Percentiles rank a stretch among this genome's conserved stretches.
phyloP scores from a whole-genome alignment of 1,284 basidiomycete species.

The Sutorius eximius region DNA sequence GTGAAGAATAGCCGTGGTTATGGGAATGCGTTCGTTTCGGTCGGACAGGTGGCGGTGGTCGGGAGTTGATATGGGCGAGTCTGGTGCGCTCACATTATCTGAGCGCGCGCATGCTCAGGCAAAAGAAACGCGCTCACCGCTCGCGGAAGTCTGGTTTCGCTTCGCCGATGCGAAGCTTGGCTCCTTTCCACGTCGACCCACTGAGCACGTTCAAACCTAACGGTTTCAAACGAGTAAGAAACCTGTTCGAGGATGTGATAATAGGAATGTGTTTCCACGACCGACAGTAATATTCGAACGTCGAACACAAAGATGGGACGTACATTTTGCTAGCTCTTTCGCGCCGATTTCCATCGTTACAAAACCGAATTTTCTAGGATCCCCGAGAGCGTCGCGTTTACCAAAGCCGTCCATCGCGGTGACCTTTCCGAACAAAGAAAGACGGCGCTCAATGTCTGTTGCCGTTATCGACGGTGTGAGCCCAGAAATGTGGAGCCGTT shows the following conservation, averaged over 20 bases:
- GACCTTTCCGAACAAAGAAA: slow-evolving; percentile 68
- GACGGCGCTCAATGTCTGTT: slow-evolving; percentile 56
- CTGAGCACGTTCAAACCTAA: slow-evolving; percentile 74
- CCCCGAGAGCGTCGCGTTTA: slow-evolving; percentile 58
- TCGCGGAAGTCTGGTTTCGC: slow-evolving; percentile 70
- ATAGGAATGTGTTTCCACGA: not conserved
- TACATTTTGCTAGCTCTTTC: slow-evolving; percentile 63
- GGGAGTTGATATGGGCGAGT: slow-evolving; percentile 33
- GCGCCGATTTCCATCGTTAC: slow-evolving; percentile 68
- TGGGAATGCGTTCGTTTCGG: slow-evolving; percentile 39
- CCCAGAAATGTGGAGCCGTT: slow-evolving; percentile 72
- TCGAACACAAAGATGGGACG: slow-evolving; percentile 27
- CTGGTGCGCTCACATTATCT: slow-evolving; percentile 8
- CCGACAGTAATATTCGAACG: not conserved
- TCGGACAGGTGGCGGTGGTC: slow-evolving; percentile 10
- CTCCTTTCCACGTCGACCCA: slow-evolving; percentile 79
- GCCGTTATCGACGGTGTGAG: slow-evolving; percentile 62
- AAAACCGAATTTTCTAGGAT: slow-evolving; percentile 69
- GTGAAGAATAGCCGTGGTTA: slow-evolving; percentile 39
- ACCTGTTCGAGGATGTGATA: not conserved
- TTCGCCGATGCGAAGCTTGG: slow-evolving; percentile 78
- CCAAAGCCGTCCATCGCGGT: slow-evolving; percentile 70
- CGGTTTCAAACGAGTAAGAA: slow-evolving; percentile 4
- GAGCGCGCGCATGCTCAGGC: not conserved
- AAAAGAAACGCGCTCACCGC: slow-evolving; percentile 42